Conservation (phyloP, 148 eudicot genomes). For the Diospyros lotus region DNA sequence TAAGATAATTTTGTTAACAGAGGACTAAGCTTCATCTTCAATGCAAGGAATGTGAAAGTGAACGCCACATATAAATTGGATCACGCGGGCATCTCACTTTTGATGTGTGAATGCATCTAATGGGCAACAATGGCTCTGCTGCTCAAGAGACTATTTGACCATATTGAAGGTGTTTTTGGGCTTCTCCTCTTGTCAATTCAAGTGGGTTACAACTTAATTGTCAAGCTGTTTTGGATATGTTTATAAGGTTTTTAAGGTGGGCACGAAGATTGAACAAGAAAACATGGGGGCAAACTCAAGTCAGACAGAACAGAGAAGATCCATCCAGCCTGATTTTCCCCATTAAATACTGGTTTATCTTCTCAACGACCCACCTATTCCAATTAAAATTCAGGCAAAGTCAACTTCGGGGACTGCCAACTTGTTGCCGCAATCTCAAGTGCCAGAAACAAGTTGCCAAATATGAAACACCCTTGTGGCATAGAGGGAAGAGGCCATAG, state of each 20-base stretch:
- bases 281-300: background rate
- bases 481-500: conserved; percentile 5
- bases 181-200: background rate
- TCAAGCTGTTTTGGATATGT: background rate
- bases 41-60: too few species aligned
- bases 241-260: background rate
- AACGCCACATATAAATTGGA: too few species aligned
- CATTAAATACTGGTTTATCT: background rate
- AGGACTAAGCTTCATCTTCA: too few species aligned
- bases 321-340: conserved; percentile 19
- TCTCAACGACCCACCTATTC: conserved; percentile 14
- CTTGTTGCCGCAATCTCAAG: conserved; percentile 14
- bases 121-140: too few species aligned
- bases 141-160: too few species aligned
- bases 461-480: background rate
- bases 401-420: conserved; percentile 18
- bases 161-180: background rate
- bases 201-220: background rate
- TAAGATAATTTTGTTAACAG: too few species aligned
- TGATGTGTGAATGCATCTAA: too few species aligned
- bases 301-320: conserved; percentile 23
- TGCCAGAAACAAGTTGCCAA: conserved; percentile 6
- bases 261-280: background rate
- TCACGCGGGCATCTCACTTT: too few species aligned
- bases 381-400: conserved; percentile 11